Conservation (phyloP, 2,329 filamentous ascomycete genomes). For the Colletotrichum sp. region DNA sequence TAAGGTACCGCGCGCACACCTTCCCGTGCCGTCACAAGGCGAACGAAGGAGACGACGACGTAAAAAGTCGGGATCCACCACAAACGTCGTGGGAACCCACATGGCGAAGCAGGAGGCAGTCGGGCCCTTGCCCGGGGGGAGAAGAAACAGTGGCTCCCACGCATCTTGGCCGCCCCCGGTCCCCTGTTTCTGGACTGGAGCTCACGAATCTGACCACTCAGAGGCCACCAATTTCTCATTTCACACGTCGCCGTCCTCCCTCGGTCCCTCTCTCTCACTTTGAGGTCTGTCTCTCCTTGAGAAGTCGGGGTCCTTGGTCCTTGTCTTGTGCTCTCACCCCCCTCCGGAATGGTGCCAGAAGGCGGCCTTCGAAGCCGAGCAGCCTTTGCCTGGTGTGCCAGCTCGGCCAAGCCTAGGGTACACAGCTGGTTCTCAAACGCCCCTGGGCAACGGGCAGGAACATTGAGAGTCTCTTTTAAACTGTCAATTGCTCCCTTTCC, state of each 20-base stretch:
- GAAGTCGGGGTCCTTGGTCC: neutral
- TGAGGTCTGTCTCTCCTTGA: neutral
- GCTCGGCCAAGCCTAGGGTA: neutral
- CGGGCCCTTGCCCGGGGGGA: neutral
- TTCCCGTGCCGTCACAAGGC: neutral
- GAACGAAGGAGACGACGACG: neutral
- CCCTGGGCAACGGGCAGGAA: slow-evolving; percentile 6
- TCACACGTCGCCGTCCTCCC: slow-evolving; percentile 1
- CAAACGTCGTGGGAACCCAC: slow-evolving; percentile 2
- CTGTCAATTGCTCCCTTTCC: neutral
- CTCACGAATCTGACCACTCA: slow-evolving; percentile 13
- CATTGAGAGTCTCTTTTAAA: slow-evolving; percentile 3
- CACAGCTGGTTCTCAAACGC: slow-evolving; percentile 15
- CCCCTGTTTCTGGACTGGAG: slow-evolving; percentile 3
- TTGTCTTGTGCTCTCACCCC: neutral
- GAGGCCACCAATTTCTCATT: slow-evolving; percentile 17
- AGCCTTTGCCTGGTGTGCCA: neutral
- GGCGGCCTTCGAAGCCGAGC: neutral
- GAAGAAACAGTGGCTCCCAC: neutral
- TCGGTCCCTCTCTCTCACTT: neutral
- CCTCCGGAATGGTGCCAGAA: neutral
- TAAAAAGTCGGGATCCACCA: neutral
- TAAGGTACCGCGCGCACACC: neutral
- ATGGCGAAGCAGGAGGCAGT: neutral
- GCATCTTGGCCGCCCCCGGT: neutral